phyloP scores from a whole-genome alignment of 139 green algal genomes.

The Zygnema cylindricum region DNA sequence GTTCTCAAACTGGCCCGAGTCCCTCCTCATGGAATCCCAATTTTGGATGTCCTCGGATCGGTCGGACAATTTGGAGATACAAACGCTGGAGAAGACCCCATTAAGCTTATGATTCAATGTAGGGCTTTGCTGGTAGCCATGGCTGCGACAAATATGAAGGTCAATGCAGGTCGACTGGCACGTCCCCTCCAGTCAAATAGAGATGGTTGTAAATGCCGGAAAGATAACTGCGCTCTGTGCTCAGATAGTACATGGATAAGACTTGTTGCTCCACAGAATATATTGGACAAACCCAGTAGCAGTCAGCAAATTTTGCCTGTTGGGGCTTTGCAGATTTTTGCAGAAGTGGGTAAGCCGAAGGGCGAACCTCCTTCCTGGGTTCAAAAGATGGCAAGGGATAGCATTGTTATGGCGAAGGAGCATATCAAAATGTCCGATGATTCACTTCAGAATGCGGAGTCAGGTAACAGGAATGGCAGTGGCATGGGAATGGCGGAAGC shows the following conservation, averaged over 20 bases:
- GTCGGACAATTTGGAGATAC: not conserved
- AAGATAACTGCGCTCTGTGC: not conserved
- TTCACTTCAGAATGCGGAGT: too few species aligned
- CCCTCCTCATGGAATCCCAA: not conserved
- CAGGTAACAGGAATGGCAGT: too few species aligned
- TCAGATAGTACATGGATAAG: not conserved
- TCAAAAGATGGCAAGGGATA: not conserved
- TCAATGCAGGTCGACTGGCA: not conserved
- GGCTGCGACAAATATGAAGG: not conserved
- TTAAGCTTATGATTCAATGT: not conserved
- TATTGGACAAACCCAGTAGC: not conserved
- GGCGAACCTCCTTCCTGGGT: not conserved
- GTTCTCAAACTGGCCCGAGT: not conserved
- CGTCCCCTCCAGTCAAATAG: not conserved
- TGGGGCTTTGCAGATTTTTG: not conserved
- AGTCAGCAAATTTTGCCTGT: not conserved
- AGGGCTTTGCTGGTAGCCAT: not conserved
- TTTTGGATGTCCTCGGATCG: not conserved
- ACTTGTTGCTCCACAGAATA: not conserved
- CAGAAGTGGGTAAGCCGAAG: not conserved
- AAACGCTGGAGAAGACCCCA: not conserved
- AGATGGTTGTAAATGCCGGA: not conserved
- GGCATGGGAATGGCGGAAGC: too few species aligned
- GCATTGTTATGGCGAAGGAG: too few species aligned
- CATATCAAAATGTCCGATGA: too few species aligned